These are phyloP conservation scores for Vanderwaltozyma polyspora DNA, from an alignment of 805 yeast species.

Conservation along the genomic window DNA sequence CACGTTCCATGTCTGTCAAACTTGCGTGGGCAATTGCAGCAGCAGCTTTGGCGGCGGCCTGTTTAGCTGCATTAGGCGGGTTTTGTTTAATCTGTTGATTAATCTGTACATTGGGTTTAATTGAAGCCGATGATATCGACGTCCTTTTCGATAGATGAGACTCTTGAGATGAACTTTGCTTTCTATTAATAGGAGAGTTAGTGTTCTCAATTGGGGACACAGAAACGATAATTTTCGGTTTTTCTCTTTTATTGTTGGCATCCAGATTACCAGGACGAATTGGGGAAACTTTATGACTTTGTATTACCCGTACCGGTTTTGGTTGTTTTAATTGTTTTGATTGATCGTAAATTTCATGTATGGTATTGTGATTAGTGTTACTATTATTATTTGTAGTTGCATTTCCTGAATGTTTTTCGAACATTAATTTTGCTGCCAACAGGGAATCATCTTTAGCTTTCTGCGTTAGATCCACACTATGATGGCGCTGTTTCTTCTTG, in stretches of 20 bases:
- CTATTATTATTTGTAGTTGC: background rate
- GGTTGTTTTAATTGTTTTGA: no score
- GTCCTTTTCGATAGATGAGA: background rate
- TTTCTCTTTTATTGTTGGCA: no score
- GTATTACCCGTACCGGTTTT: no score
- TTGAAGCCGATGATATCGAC: background rate
- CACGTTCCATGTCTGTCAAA: constrained; percentile 5
- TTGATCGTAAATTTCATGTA: no score
- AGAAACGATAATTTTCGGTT: no score
- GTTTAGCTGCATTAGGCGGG: no score
- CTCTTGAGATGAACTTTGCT: background rate
- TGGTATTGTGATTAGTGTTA: no score
- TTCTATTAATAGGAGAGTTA: background rate
- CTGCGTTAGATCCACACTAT: background rate
- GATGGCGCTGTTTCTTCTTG: constrained; percentile 1
- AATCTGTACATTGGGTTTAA: no score
- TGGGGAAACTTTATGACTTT: no score
- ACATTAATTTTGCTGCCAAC: constrained; percentile 3
- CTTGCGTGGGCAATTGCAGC: constrained; percentile 17
- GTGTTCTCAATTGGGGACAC: background rate
- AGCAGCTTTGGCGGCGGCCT: constrained; percentile 9
- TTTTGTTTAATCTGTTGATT: background rate
- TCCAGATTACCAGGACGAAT: no score
- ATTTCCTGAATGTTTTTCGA: constrained; percentile 1
- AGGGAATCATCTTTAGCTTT: constrained; percentile 1